phyloP scores from a whole-genome alignment of 148 eudicot genomes.

The Persicaria maculosa region DNA sequence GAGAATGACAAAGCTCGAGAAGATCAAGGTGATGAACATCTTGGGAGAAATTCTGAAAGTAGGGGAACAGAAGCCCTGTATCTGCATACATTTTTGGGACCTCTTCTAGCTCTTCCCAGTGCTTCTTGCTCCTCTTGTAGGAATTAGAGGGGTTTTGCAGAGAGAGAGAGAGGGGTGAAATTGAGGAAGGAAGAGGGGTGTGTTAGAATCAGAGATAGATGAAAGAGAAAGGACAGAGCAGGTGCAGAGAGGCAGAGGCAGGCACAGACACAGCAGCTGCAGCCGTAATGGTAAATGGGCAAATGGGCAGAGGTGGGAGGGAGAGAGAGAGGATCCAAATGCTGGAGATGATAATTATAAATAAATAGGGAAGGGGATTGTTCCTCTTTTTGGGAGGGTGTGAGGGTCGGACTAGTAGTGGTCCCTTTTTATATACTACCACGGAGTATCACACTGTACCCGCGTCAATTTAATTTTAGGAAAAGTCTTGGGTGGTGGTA shows the following conservation, averaged over 20 bases:
- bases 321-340: neutral
- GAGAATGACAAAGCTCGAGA: constrained; percentile 48
- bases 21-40: constrained; percentile 57
- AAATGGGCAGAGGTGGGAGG: neutral
- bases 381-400: constrained; percentile 7
- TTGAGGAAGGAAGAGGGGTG: neutral
- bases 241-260: neutral
- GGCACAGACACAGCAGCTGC: neutral
- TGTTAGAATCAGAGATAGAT: neutral
- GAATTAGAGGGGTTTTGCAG: neutral
- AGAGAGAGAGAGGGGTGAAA: neutral
- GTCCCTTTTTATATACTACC: neutral
- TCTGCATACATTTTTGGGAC: constrained; percentile 12
- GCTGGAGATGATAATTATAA: neutral
- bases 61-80: constrained; percentile 53
- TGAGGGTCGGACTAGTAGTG: neutral
- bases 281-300: neutral
- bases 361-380: neutral
- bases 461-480: too few relatives aligned
- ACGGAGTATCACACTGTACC: too few relatives aligned
- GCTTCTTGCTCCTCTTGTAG: neutral
- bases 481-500: too few relatives aligned
- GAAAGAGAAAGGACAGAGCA: neutral
- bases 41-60: constrained; percentile 55
- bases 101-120: neutral